Conservation (phyloP, 2,329 filamentous ascomycete genomes). For the Magnaporthales sp. region DNA sequence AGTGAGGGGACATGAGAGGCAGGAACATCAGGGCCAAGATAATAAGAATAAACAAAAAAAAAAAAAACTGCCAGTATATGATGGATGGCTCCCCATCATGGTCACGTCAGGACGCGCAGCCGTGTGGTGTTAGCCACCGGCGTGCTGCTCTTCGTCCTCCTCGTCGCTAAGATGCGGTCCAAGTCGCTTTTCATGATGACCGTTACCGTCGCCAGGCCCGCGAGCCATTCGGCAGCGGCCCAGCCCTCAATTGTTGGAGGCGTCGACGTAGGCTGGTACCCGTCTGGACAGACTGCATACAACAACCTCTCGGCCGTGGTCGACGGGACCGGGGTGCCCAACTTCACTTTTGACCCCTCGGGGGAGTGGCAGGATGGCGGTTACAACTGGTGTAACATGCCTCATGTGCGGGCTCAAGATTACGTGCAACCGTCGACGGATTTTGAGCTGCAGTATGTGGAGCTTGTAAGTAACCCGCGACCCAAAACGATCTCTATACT, state of each 20-base stretch:
- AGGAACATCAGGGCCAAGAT: neutral
- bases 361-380: slow-evolving; percentile 43
- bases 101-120: neutral
- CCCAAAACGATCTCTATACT: neutral
- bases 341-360: slow-evolving; percentile 66
- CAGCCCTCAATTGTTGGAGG: neutral
- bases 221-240: neutral
- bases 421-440: slow-evolving; percentile 46
- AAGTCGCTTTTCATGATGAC: neutral
- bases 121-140: neutral
- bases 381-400: slow-evolving; percentile 87
- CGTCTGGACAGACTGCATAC: slow-evolving; percentile 16
- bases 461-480: slow-evolving; percentile 48
- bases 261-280: slow-evolving; percentile 17
- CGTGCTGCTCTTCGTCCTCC: neutral
- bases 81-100: neutral
- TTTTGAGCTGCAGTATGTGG: slow-evolving; percentile 66
- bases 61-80: neutral
- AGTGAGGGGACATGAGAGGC: neutral
- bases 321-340: slow-evolving; percentile 48
- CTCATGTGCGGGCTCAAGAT: slow-evolving; percentile 61
- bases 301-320: slow-evolving; percentile 20
- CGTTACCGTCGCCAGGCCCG: neutral
- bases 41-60: too few relatives aligned
- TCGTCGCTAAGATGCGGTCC: slow-evolving; percentile 6